phyloP scores from a whole-genome alignment of 140 eudicot species.

The Anethum foeniculum region DNA sequence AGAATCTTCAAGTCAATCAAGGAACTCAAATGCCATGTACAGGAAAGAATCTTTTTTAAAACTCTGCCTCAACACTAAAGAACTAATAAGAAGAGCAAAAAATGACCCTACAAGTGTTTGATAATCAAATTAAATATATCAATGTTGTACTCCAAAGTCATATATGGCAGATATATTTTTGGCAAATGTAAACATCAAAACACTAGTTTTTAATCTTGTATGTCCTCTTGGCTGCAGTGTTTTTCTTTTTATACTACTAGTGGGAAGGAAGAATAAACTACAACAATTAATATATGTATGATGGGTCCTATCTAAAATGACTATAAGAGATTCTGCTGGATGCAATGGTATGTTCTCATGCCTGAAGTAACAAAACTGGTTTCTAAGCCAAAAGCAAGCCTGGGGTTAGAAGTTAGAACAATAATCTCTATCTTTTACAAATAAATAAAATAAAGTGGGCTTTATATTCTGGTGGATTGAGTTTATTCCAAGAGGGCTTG shows the following conservation, averaged over 20 bases:
- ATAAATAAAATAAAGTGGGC: background rate
- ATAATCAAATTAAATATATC: background rate
- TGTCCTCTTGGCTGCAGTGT: background rate
- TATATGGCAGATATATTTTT: background rate
- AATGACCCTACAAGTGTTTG: background rate
- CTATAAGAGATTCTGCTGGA: slow-evolving; percentile 6
- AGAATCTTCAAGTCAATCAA: background rate
- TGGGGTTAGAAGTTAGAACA: background rate
- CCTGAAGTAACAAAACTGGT: slow-evolving; percentile 2
- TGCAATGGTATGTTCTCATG: background rate
- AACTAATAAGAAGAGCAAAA: background rate
- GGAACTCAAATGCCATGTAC: background rate
- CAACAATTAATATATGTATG: no score
- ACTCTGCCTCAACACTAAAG: background rate
- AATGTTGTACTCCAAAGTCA: background rate
- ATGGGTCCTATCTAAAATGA: background rate
- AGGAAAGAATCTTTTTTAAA: background rate
- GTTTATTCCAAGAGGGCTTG: background rate
- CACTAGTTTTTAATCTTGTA: background rate
- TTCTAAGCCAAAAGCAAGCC: background rate
- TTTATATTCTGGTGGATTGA: slow-evolving; percentile 11
- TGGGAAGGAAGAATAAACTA: background rate
- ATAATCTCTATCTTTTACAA: background rate
- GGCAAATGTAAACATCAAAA: background rate
- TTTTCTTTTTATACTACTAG: slow-evolving; percentile 1